phyloP scores from a whole-genome alignment of 805 yeast species.

The Pichia heedii region DNA sequence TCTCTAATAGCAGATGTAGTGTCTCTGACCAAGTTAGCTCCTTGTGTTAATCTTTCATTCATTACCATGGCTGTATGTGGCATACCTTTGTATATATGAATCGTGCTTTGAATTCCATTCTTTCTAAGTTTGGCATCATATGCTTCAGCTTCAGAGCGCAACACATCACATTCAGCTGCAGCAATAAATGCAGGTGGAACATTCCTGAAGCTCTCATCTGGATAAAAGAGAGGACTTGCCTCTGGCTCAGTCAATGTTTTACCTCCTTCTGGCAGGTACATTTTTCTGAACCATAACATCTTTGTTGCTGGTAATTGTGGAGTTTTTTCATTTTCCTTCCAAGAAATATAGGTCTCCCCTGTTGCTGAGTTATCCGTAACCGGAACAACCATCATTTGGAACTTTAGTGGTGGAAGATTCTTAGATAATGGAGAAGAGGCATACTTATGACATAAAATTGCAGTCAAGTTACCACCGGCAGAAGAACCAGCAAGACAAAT shows the following conservation, averaged over 20 bases:
- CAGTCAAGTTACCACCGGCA: slow-evolving; percentile 36
- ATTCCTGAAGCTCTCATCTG: slow-evolving; percentile 30
- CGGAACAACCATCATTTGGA: slow-evolving; percentile 37
- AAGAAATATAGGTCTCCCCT: slow-evolving; percentile 27
- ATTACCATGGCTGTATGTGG: slow-evolving; percentile 45
- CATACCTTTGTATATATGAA: slow-evolving; percentile 32
- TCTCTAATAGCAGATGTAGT: slow-evolving; percentile 24
- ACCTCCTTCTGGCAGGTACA: slow-evolving; percentile 35
- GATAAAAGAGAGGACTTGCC: slow-evolving; percentile 34
- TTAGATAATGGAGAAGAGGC: slow-evolving; percentile 20
- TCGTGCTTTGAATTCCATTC: slow-evolving; percentile 29
- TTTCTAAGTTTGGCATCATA: slow-evolving; percentile 31
- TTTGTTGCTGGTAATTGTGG: slow-evolving; percentile 38
- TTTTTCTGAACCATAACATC: slow-evolving; percentile 37
- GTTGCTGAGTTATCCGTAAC: slow-evolving; percentile 36
- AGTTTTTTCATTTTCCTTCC: slow-evolving; percentile 31
- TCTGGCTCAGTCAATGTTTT: slow-evolving; percentile 24
- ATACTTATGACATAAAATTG: slow-evolving; percentile 26
- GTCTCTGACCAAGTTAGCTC: slow-evolving; percentile 27
- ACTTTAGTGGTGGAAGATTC: slow-evolving; percentile 27
- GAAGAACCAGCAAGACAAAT: slow-evolving; percentile 39
- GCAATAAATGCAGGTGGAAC: slow-evolving; percentile 35
- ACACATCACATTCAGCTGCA: slow-evolving; percentile 36
- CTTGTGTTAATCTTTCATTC: slow-evolving; percentile 32
- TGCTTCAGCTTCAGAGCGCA: slow-evolving; percentile 35